Evolutionary conservation across 1,284 basidiomycete species (phyloP), one percentile per base, ranked within the genome.

Genomic region (Irpex sp.): DNA sequence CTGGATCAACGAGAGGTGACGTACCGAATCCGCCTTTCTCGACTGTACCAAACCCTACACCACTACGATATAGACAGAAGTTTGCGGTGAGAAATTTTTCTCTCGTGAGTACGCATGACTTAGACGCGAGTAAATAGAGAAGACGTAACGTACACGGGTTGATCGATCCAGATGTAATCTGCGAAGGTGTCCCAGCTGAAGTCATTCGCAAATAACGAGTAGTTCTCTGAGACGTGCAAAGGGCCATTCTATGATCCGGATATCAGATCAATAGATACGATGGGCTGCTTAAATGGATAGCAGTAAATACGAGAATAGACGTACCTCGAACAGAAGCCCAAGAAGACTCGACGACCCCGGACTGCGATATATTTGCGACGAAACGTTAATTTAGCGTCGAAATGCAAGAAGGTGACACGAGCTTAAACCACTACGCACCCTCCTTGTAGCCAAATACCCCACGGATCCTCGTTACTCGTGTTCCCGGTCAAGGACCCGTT

Each of bases 381-480:
- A 13, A 11, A 47, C 2, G 2, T 31, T 5, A 31, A 31, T 3
- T 31, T 5, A 31, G 31, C 31, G 31, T 31, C 31, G 5, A 31
- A 5, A 31, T 31, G 31, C 21, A 3, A 26, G 21, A 26, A 26
- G 2, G n/a, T n/a, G n/a, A 51, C 9, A 15, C 8, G 17, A 51
- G 17, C 13, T n/a, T 8, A 51, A 17, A 9, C 8, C 4, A 15
- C 4, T 3, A 57, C 55, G 13, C 58, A 83, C 67, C 72, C 87
- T 81, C 88, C 88, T 67, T 91, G 90, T 31, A 92, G 72, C 88
- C 88, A 92, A 57, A 91, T 88, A 7, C 82, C 83, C 89, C 89
- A 91, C 2, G 90, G 89, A 49, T 83, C 77, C 47, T 69, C 67
- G 2, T 2, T n/a, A 34, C 67, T 65, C 13, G 70, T 70, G 21